phyloP scores from a whole-genome alignment of 805 yeast species.

The Tetrapisispora iriomotensis region DNA sequence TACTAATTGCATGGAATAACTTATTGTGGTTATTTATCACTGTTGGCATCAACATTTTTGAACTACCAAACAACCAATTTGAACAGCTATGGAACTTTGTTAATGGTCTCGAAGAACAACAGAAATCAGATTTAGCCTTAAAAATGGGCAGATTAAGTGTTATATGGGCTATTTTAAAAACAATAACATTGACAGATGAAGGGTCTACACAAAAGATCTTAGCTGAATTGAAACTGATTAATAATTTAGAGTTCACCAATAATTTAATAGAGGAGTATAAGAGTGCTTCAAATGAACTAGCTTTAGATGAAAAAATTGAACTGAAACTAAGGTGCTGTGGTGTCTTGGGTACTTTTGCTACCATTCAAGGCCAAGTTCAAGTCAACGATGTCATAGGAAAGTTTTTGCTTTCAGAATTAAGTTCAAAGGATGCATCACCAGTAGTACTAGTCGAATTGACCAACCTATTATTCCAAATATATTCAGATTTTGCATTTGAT shows the following conservation, averaged over 20 bases:
- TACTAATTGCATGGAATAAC: slow-evolving; percentile 63
- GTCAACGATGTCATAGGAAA: slow-evolving; percentile 38
- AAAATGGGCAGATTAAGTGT: slow-evolving; percentile 33
- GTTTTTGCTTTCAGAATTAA: slow-evolving; percentile 32
- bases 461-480: slow-evolving; percentile 65
- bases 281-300: not conserved
- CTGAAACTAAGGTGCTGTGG: slow-evolving; percentile 34
- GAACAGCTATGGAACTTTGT: slow-evolving; percentile 14
- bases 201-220: slow-evolving; percentile 5
- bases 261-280: slow-evolving; percentile 15
- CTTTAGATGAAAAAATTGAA: slow-evolving; percentile 27
- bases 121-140: slow-evolving; percentile 21
- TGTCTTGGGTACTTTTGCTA: slow-evolving; percentile 42
- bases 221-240: slow-evolving; percentile 10
- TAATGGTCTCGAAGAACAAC: slow-evolving; percentile 3
- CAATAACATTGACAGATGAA: slow-evolving; percentile 9
- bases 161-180: slow-evolving; percentile 35
- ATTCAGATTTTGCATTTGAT: slow-evolving; percentile 57
- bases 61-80: slow-evolving; percentile 11
- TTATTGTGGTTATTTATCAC: slow-evolving; percentile 40
- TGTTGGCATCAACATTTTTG: slow-evolving; percentile 20
- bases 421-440: slow-evolving; percentile 18
- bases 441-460: slow-evolving; percentile 48
- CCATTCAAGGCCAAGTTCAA: slow-evolving; percentile 35
- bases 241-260: slow-evolving; percentile 23